These are phyloP conservation scores for Aspergillus hancockii DNA, from an alignment of 495 filamentous ascomycete species.

Conservation along the genomic window DNA sequence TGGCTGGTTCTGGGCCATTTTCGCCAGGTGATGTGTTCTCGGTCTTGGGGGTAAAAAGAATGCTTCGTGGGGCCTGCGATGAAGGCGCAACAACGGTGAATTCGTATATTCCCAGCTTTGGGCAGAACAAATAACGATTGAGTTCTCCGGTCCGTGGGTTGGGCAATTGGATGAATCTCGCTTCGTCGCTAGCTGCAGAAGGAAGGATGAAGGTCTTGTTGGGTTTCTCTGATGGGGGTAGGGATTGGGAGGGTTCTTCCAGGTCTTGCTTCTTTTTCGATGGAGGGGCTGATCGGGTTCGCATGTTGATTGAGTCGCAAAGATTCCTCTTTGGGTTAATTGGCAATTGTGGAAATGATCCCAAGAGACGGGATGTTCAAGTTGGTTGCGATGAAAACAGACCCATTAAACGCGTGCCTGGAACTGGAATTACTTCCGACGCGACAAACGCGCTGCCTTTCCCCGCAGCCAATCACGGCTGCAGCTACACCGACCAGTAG, in stretches of 20 bases:
- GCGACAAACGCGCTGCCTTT: conserved; percentile 32
- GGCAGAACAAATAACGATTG: conserved; percentile 78
- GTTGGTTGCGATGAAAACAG: no score
- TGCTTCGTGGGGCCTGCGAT: conserved; percentile 33
- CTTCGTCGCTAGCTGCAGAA: conserved; percentile 57
- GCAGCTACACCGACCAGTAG: not conserved
- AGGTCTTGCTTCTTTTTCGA: conserved; percentile 17
- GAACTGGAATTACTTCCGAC: conserved; percentile 5
- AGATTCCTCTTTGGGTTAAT: not conserved
- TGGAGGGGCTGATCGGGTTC: conserved; percentile 31
- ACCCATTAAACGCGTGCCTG: conserved; percentile 22
- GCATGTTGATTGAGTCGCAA: conserved; percentile 22
- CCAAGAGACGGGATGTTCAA: no score
- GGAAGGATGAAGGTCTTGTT: conserved; percentile 83
- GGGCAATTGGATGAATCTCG: conserved; percentile 74
- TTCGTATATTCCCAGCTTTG: conserved; percentile 77
- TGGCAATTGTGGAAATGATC: no score
- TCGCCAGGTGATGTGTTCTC: conserved; percentile 6
- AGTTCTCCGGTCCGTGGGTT: conserved; percentile 69
- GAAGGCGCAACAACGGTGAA: conserved; percentile 76
- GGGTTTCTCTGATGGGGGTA: conserved; percentile 31
- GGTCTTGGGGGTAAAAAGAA: conserved; percentile 32
- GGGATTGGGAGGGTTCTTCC: conserved; percentile 3
- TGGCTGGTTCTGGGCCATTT: not conserved
- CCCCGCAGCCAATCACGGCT: conserved; percentile 27